These are phyloP conservation scores for Otatea glauca DNA, from an alignment of 176 grass and related monocot species.

Conservation along the genomic window DNA sequence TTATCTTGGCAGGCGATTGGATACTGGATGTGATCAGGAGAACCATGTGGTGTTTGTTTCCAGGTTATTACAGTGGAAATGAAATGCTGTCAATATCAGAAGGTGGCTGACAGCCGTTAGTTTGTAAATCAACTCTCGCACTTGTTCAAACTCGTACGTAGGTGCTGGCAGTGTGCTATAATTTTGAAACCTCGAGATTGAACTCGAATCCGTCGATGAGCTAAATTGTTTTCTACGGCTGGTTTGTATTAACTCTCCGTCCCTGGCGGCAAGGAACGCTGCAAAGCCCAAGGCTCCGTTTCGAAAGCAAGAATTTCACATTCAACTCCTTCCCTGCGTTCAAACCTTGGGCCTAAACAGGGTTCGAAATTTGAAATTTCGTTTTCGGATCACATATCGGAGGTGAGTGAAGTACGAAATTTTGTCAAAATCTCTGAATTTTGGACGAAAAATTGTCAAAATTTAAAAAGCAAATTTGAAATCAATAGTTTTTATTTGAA, in stretches of 20 bases:
- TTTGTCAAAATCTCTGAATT: no score
- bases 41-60: slow-evolving; percentile 8
- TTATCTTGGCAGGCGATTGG: slow-evolving; percentile 35
- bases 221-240: background rate
- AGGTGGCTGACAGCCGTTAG: slow-evolving; percentile 6
- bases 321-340: background rate
- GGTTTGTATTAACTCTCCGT: background rate
- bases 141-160: background rate
- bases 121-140: slow-evolving; percentile 43
- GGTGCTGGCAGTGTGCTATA: background rate
- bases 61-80: background rate
- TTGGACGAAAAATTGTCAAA: no score
- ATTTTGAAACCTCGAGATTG: background rate
- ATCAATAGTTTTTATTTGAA: no score
- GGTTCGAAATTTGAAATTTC: no score
- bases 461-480: no score
- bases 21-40: slow-evolving; percentile 31
- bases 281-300: background rate
- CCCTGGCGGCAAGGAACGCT: background rate
- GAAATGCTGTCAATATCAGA: slow-evolving; percentile 31
- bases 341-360: no score
- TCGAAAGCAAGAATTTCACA: background rate
- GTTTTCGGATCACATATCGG: no score
- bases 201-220: background rate
- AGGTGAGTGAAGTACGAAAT: no score